Evolutionary conservation across 2,329 filamentous ascomycete species (phyloP).

Genomic region (Thelonectria rubi): DNA sequence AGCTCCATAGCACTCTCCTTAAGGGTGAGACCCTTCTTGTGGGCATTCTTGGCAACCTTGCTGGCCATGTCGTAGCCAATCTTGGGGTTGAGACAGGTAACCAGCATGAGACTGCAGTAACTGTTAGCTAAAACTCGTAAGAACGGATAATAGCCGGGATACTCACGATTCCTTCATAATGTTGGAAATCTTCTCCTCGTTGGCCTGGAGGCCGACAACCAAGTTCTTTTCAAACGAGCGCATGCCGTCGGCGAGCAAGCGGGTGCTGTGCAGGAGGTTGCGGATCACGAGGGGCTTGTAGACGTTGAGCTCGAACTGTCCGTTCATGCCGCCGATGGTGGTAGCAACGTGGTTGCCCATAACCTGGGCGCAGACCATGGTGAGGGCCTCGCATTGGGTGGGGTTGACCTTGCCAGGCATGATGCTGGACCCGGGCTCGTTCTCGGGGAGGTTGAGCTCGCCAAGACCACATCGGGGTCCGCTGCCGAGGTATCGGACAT

Average conservation of each 20-base stretch:
- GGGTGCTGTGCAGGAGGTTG: conserved; percentile 91
- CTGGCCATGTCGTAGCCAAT: conserved; percentile 98
- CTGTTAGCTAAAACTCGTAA: conserved; percentile 25
- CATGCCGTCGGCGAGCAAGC: conserved; percentile 92
- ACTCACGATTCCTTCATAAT: conserved; percentile 94
- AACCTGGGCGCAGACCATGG: conserved; percentile 97
- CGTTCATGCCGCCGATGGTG: conserved; percentile 95
- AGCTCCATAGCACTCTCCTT: conserved; percentile 96
- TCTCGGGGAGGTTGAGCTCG: conserved; percentile 93
- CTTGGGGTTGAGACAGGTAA: conserved; percentile 96
- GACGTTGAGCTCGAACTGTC: conserved; percentile 98
- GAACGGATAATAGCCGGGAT: conserved; percentile 14
- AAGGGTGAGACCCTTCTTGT: conserved; percentile 95
- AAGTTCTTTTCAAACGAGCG: conserved; percentile 94
- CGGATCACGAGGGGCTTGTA: conserved; percentile 98
- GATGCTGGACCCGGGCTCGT: conserved; percentile 96
- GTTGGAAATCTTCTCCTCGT: conserved; percentile 89
- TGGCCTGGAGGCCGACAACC: conserved; percentile 85
- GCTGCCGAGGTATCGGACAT: conserved; percentile 95
- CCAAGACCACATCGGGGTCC: conserved; percentile 95
- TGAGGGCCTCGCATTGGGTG: conserved; percentile 96
- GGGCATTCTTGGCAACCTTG: conserved; percentile 97
- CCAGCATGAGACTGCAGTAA: conserved; percentile 85
- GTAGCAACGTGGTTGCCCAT: conserved; percentile 96
- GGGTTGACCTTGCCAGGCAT: conserved; percentile 99